Percentiles rank a stretch among this genome's conserved stretches.
These are phyloP conservation scores for Leptosphaerulina australis DNA, from an alignment of 2,329 filamentous ascomycete genomes.

Conservation along the genomic window DNA sequence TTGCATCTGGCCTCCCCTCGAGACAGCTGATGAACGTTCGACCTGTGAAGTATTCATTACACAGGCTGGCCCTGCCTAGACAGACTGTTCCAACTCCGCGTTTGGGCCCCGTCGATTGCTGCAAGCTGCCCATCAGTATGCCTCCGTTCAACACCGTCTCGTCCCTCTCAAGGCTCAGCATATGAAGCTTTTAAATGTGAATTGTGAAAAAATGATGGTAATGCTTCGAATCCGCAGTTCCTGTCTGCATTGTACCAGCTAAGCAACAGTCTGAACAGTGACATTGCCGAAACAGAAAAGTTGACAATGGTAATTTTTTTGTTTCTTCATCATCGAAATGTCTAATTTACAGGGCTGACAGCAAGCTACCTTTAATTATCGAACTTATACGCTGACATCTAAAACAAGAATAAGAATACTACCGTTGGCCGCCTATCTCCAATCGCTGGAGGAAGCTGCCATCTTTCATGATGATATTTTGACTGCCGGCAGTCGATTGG, in stretches of 20 bases:
- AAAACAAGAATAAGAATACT: slow-evolving; percentile 11
- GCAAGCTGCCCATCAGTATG: slow-evolving; percentile 40
- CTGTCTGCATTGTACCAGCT: slow-evolving; percentile 42
- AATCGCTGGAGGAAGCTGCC: slow-evolving; percentile 9
- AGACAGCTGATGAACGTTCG: slow-evolving; percentile 32
- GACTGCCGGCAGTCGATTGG: slow-evolving; percentile 16
- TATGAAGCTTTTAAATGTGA: slow-evolving; percentile 34
- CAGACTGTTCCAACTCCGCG: slow-evolving; percentile 37
- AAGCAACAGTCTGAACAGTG: slow-evolving; percentile 24
- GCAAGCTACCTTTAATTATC: slow-evolving; percentile 31
- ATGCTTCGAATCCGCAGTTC: slow-evolving; percentile 32
- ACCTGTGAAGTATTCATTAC: slow-evolving; percentile 34
- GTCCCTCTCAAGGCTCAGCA: slow-evolving; percentile 43
- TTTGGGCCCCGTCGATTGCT: slow-evolving; percentile 44
- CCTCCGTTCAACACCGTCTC: slow-evolving; percentile 39
- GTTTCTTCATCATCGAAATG: slow-evolving; percentile 41
- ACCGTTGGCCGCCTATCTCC: slow-evolving; percentile 14
- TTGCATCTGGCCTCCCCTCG: slow-evolving; percentile 28
- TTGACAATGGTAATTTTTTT: slow-evolving; percentile 41
- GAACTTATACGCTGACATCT: no score
- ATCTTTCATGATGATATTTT: slow-evolving; percentile 7
- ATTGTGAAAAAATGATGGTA: slow-evolving; percentile 28
- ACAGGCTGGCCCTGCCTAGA: slow-evolving; percentile 33
- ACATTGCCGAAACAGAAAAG: slow-evolving; percentile 25
- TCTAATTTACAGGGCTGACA: slow-evolving; percentile 44